Base-by-base conservation (phyloP, 768 basidiomycete genomes). In the Russula griseocarnosa region DNA sequence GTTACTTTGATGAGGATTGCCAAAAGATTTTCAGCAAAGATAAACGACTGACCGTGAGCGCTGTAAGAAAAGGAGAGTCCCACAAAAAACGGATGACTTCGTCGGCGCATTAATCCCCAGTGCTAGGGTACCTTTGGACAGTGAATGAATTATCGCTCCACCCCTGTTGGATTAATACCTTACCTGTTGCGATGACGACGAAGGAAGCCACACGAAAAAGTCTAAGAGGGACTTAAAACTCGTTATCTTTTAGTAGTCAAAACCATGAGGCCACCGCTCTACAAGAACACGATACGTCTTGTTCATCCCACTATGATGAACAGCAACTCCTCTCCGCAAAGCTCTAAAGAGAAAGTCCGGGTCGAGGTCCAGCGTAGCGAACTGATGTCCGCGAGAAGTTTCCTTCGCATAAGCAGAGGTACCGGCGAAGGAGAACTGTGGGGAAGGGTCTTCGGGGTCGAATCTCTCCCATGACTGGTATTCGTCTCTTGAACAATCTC, bases 41-140 rank as follows among this genome's bases (percentile, higher is more conserved):
- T 16, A 49, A 28, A 42, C 7, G n/a, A 69, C 79, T 2, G 69
- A 83, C 83, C 80, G 81, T 83, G 9, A 87, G 78, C 1, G 85
- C 82, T 1, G 85, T 86, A 40, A 86, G 68, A 70, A 63, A 85
- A 1, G 82, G 82, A 0, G 85, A 86, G 71, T 86, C 85, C 82
- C 83, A 58, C 79, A 82, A 68, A 88, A 88, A 7, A 86, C 78
- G 1, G 82, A 78, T 0, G 88, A 86, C 68, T 82, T 86, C 0
- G 86, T 79, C 0, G 88, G 88, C 0, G 86, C 87, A 69, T 90
- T 90, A 69, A 90, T 90, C 62, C 88, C 88, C 16, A 90, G 76
- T 1, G 88, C 87, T 60, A 89, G 76, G 6, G 87, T 88, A 1
- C 83, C 85, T 84, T 22, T 14, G 6, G 3, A 32, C 8, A 36